phyloP scores from a whole-genome alignment of 2,329 filamentous ascomycete genomes.

The Talaromyces sp. region DNA sequence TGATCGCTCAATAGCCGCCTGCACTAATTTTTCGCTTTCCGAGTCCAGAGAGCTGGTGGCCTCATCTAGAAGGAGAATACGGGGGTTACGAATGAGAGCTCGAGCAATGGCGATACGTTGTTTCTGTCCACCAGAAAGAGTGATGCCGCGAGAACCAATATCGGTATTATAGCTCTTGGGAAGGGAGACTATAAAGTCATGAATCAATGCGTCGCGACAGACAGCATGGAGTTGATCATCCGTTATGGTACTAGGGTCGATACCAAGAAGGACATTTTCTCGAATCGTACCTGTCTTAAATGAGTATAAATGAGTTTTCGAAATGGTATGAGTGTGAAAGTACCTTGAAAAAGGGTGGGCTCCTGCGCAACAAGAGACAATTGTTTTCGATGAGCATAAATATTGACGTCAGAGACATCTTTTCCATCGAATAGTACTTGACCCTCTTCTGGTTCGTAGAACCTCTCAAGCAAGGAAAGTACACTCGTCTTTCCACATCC shows the following conservation, averaged over 20 bases:
- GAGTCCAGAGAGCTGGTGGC: conserved; percentile 86
- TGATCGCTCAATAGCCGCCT: conserved; percentile 78
- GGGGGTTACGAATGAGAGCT: conserved; percentile 79
- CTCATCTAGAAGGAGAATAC: conserved; percentile 82
- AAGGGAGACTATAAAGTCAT: conserved; percentile 84
- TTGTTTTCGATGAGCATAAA: conserved; percentile 81
- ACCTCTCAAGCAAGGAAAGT: conserved; percentile 61
- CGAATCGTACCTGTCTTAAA: no score
- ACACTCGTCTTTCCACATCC: conserved; percentile 68
- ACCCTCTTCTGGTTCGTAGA: conserved; percentile 61
- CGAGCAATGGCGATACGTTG: conserved; percentile 88
- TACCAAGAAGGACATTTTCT: conserved; percentile 86
- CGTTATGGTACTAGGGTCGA: conserved; percentile 66
- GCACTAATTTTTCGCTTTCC: conserved; percentile 83
- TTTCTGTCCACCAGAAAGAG: conserved; percentile 88
- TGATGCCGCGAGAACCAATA: conserved; percentile 79
- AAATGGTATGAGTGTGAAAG: no score
- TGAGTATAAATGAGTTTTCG: no score
- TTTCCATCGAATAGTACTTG: conserved; percentile 79
- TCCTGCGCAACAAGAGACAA: conserved; percentile 92
- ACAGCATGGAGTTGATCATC: conserved; percentile 52
- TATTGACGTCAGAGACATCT: conserved; percentile 77
- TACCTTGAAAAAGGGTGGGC: conserved; percentile 91
- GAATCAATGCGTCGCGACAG: conserved; percentile 88
- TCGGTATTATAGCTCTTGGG: conserved; percentile 86